These are phyloP conservation scores for Thermomucor indicae-seudaticae DNA, from an alignment of 371 early-diverging fungal genomes.

Conservation along the genomic window DNA sequence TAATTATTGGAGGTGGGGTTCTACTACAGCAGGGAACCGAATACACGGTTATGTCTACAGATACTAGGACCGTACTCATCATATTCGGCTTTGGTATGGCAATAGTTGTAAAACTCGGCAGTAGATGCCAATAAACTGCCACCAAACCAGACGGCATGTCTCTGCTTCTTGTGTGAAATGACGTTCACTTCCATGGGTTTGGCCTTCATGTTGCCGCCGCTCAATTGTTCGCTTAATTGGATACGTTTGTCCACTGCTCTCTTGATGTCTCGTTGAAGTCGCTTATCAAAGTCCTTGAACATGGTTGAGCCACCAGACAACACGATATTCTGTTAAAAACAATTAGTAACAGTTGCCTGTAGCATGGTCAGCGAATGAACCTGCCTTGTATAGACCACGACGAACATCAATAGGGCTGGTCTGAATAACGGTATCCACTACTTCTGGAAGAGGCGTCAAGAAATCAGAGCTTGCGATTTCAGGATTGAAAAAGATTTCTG, in stretches of 20 bases:
- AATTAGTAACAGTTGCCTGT: background rate
- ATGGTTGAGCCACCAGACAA: constrained; percentile 97
- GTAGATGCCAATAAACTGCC: constrained; percentile 91
- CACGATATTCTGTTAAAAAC: constrained; percentile 79
- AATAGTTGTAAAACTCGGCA: constrained; percentile 85
- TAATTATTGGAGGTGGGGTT: too few species aligned
- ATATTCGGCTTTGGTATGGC: constrained; percentile 97
- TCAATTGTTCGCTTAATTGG: constrained; percentile 64
- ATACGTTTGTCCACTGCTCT: constrained; percentile 83
- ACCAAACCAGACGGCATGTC: constrained; percentile 98
- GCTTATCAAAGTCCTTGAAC: constrained; percentile 95
- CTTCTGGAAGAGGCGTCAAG: constrained; percentile 91
- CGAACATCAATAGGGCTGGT: constrained; percentile 95
- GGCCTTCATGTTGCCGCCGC: constrained; percentile 59
- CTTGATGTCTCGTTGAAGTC: constrained; percentile 94
- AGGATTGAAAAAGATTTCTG: constrained; percentile 98
- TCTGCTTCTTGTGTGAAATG: constrained; percentile 95
- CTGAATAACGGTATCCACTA: constrained; percentile 95
- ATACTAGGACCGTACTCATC: constrained; percentile 97
- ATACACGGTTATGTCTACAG: constrained; percentile 92
- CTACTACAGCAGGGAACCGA: constrained; percentile 59
- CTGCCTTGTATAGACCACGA: constrained; percentile 91
- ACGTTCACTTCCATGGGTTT: constrained; percentile 95
- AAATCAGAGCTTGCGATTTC: constrained; percentile 97
- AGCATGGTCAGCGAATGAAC: too few species aligned